A percentile compares a stretch with the other conserved stretches of the same genome.
These are phyloP conservation scores for Backusella circina DNA, from an alignment of 192 early-diverging fungal genomes.

Conservation along the genomic window DNA sequence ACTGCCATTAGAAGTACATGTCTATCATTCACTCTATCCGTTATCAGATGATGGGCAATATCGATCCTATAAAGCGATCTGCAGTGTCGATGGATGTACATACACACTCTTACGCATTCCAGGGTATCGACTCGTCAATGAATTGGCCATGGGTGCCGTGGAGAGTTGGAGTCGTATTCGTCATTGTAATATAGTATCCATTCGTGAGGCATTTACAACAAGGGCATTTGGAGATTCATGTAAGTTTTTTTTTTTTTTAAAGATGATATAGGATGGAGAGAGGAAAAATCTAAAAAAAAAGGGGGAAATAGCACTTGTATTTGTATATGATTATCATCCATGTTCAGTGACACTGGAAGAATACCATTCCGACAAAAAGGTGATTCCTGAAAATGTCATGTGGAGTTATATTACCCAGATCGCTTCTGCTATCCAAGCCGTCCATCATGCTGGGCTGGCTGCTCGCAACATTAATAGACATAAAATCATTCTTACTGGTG, in stretches of 20 bases:
- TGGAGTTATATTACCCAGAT: slow-evolving; percentile 84
- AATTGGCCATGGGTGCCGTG: slow-evolving; percentile 75
- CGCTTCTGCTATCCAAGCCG: slow-evolving; percentile 66
- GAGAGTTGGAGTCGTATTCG: slow-evolving; percentile 83
- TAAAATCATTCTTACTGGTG: slow-evolving; percentile 80
- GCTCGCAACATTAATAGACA: slow-evolving; percentile 71
- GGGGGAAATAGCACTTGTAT: slow-evolving; percentile 62
- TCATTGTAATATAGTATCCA: slow-evolving; percentile 80
- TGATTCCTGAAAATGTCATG: slow-evolving; percentile 59
- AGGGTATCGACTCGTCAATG: slow-evolving; percentile 73
- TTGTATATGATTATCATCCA: slow-evolving; percentile 95
- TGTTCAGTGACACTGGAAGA: slow-evolving; percentile 64
- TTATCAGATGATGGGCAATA: slow-evolving; percentile 54
- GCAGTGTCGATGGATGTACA: slow-evolving; percentile 79
- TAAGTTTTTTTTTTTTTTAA: slow-evolving; percentile 26
- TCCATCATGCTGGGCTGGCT: slow-evolving; percentile 81
- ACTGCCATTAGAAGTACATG: slow-evolving; percentile 78
- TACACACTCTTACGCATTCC: slow-evolving; percentile 84
- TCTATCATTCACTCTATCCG: slow-evolving; percentile 82
- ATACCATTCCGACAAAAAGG: slow-evolving; percentile 54
- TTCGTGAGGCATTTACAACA: slow-evolving; percentile 94
- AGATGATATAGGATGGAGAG: not conserved
- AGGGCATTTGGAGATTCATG: slow-evolving; percentile 93
- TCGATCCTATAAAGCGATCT: slow-evolving; percentile 82
- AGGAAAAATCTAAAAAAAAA: not conserved